Evolutionary conservation across 2,329 filamentous ascomycete genomes (phyloP), one percentile per base, ranked within the genome.

Genomic region (Cryphonectria radicalis): DNA sequence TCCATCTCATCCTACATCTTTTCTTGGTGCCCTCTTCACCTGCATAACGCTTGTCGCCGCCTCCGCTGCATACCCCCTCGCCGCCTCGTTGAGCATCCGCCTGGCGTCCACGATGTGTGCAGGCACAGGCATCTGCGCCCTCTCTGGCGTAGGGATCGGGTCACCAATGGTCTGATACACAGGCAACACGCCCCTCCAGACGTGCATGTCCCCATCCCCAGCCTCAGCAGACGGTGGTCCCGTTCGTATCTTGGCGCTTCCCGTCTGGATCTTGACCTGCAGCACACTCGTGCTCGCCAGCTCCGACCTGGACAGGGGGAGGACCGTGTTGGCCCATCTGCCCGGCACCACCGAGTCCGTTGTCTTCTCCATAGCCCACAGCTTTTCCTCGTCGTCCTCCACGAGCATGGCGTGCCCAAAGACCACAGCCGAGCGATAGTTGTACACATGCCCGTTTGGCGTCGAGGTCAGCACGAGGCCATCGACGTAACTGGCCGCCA

Each of bases 381-480:
- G 78, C 78, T 93, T 92, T 82, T 97, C 93, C 2, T 85, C 87
- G 0, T 82, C 79, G 72, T 91, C 88, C 1, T 88, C 87, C 14
- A 97, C 92, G 1, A 91, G 80, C 14, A 81, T 84, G 0, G 91
- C 94, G 79, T 90, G 88, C 0, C 94, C 94, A 77, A 95, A 94
- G 19, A 95, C 84, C 11, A 94, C 84, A 14, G 92, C 92, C 46
- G 91, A 93, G 73, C 93, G 92, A 82, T 96, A 97, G 83, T 97
- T 95, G 84, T 93, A 95, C 82, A 88, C 93, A 83, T 96, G 93
- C 70, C 88, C 88, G 82, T 93, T 92, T 13, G 93, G 92, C 0
- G 93, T 93, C 19, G 96, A 86, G 28, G 92, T 88, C 40, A 97
- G 88, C 13, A 97, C 90, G 67, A 95, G 84, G 50, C 93, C 94